A percentile compares a stretch with the other conserved stretches of the same genome.
phyloP scores from a whole-genome alignment of 2,329 filamentous ascomycete species.

The Lasiodiplodia sp. region DNA sequence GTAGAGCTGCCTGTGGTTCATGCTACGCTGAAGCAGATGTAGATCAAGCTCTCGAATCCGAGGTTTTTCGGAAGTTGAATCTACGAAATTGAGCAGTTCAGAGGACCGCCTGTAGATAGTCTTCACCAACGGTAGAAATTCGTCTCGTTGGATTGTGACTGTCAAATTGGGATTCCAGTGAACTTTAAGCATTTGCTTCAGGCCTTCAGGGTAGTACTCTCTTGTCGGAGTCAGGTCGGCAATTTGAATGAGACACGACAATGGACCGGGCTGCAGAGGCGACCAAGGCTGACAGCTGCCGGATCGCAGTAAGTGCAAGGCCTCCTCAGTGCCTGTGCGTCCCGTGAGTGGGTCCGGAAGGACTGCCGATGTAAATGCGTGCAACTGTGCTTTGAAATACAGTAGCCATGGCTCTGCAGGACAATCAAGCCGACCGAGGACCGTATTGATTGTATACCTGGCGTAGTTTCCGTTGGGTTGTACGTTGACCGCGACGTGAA shows the following conservation, averaged over 20 bases:
- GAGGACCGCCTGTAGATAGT: conserved; percentile 33
- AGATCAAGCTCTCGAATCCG: background rate
- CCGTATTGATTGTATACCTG: conserved; percentile 61
- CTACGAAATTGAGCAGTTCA: conserved; percentile 30
- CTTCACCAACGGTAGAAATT: conserved; percentile 34
- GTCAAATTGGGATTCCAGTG: conserved; percentile 41
- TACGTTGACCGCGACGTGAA: conserved; percentile 56
- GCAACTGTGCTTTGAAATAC: conserved; percentile 65
- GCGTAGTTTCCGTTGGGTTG: conserved; percentile 51
- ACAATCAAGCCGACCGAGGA: conserved; percentile 65
- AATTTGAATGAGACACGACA: conserved; percentile 37
- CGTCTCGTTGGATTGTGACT: conserved; percentile 42
- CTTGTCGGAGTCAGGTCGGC: conserved; percentile 48
- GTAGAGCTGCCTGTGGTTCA: background rate
- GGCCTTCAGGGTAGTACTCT: conserved; percentile 39
- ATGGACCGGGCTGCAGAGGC: conserved; percentile 28
- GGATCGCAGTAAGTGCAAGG: conserved; percentile 58
- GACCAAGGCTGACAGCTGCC: conserved; percentile 55
- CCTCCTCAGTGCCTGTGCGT: conserved; percentile 68
- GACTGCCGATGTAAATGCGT: conserved; percentile 67
- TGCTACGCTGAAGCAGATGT: conserved; percentile 4
- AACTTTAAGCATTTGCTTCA: conserved; percentile 42
- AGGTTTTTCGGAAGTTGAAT: background rate
- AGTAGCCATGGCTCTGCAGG: conserved; percentile 63
- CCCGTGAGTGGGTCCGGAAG: conserved; percentile 66